These are phyloP conservation scores for Alternaria gansuensis DNA, from an alignment of 2,329 filamentous ascomycete genomes.

Conservation along the genomic window DNA sequence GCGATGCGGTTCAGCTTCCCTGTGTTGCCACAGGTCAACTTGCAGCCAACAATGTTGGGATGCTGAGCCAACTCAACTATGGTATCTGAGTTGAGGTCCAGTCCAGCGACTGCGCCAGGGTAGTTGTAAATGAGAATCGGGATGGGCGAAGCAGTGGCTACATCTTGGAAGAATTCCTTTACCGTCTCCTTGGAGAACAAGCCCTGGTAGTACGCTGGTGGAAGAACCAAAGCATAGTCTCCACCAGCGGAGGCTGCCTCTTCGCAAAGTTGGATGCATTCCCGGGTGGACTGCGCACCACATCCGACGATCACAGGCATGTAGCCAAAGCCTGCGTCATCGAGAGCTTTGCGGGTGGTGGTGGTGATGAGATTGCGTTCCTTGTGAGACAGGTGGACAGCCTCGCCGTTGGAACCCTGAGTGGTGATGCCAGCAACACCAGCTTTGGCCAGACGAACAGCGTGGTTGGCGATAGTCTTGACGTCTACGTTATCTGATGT, in stretches of 20 bases:
- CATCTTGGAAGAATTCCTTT: constrained; percentile 70
- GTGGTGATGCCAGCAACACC: constrained; percentile 78
- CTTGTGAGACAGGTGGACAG: constrained; percentile 75
- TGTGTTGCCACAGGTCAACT: constrained; percentile 75
- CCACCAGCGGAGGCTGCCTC: constrained; percentile 75
- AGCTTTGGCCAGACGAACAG: constrained; percentile 74
- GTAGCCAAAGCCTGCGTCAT: constrained; percentile 69
- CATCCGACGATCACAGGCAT: constrained; percentile 81
- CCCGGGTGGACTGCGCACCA: constrained; percentile 75
- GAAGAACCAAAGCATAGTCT: constrained; percentile 78
- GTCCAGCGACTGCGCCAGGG: constrained; percentile 69
- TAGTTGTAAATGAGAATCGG: constrained; percentile 76
- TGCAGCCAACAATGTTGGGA: constrained; percentile 73
- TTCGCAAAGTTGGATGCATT: constrained; percentile 73
- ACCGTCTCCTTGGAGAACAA: constrained; percentile 69
- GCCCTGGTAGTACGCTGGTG: constrained; percentile 77
- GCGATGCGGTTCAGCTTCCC: constrained; percentile 71
- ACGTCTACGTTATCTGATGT: constrained; percentile 55
- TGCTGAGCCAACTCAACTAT: constrained; percentile 68
- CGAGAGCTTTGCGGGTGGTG: constrained; percentile 74
- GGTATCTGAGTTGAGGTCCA: constrained; percentile 71
- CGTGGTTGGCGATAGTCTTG: constrained; percentile 55
- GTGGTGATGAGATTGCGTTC: constrained; percentile 75
- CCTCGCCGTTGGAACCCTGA: constrained; percentile 84
- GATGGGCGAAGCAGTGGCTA: constrained; percentile 69